phyloP scores from a whole-genome alignment of 2,329 filamentous ascomycete genomes.

The Hypoxylon rubiginosum region DNA sequence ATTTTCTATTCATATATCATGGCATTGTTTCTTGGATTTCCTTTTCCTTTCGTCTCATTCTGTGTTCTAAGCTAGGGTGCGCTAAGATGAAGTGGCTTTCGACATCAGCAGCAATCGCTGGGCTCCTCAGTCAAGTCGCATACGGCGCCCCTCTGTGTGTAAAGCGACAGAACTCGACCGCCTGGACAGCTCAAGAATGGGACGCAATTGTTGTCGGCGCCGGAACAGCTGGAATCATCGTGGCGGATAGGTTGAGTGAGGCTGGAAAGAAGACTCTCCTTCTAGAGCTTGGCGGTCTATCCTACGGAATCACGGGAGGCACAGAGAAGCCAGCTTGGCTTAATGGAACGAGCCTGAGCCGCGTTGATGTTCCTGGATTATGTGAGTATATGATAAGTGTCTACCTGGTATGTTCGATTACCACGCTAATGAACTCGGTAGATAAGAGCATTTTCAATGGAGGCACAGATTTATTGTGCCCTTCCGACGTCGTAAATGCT shows the following conservation, averaged over 20 bases:
- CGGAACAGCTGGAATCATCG: conserved; percentile 66
- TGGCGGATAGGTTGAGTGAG: conserved; percentile 65
- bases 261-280: conserved; percentile 65
- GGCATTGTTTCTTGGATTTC: not conserved
- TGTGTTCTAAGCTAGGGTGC: not conserved
- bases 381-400: conserved; percentile 51
- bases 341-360: conserved; percentile 60
- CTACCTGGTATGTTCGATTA: too few relatives aligned
- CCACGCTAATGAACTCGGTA: conserved; percentile 37
- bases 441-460: conserved; percentile 64
- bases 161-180: conserved; percentile 23
- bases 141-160: conserved; percentile 30
- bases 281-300: conserved; percentile 65
- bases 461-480: conserved; percentile 57
- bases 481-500: conserved; percentile 55
- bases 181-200: conserved; percentile 50
- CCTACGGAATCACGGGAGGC: conserved; percentile 63
- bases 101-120: conserved; percentile 17
- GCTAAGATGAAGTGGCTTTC: conserved; percentile 39
- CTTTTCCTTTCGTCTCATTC: not conserved
- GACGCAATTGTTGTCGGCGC: conserved; percentile 62
- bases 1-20: conserved; percentile 25
- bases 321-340: conserved; percentile 64
- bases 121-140: conserved; percentile 26
- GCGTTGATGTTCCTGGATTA: conserved; percentile 67